Base-by-base conservation (phyloP, 2,329 filamentous ascomycete genomes). In the Paracamarosporium sp. region DNA sequence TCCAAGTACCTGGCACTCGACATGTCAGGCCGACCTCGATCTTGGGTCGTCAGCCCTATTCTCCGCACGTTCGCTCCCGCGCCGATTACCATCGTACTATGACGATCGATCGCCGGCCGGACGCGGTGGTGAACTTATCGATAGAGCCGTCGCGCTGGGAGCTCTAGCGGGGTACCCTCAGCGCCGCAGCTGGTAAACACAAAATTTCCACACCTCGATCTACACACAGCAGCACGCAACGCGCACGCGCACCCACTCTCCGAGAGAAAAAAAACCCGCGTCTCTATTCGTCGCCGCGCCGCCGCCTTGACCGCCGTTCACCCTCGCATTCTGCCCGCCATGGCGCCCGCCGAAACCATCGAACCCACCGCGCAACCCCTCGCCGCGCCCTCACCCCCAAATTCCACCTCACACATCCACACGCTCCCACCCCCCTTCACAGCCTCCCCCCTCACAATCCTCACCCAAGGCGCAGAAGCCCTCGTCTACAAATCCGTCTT, bases 381-480 rank as follows among this genome's bases (percentile, higher is more conserved):
- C 66, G 13, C 65, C 9, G 61, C 65, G 25, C 65, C 66, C 45
- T 57, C 68, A 2, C 53, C 60, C 38, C 64, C 67, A 11, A 44
- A 59, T 3, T 67, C 67, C 33, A 40, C 62, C 7, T 65, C 59
- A n/a, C 69, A 69, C 4, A 58, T 69, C 1, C 71, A 72, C 58
- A 68, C 63, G 2, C 67, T 70, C 36, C 70, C 71, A 0, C 36
- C 66, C 0, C 69, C 71, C 35, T 76, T 76, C 64, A 56, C 61
- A 80, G 85, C 85, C 74, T 81, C 85, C 60, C 81, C 86, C 36
- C 87, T 92, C 62, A 77, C 74, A 47, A 90, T 97, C 71, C 86
- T 98, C 67, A 89, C 92, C 56, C 95, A 98, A 83, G 95, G 95
- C 79, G 95, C 95, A 74, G 95, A 99, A 86, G 93, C 92, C 59